Conservation (phyloP, 139 green algal genomes). For the Astrephomene gubernaculifera region DNA sequence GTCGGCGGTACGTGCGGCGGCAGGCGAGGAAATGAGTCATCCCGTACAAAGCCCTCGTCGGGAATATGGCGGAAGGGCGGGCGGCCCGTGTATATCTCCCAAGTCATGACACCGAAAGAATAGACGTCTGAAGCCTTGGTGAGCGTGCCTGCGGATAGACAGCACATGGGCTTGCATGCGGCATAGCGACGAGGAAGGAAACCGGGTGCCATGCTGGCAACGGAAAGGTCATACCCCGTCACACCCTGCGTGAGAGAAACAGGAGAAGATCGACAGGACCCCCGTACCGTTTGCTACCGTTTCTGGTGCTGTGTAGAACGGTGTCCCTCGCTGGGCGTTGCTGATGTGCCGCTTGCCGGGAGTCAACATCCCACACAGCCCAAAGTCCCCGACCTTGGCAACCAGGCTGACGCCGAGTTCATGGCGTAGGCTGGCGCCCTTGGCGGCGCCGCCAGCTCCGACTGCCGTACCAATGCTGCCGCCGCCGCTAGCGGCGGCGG, state of each 20-base stretch:
- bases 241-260: too few relatives aligned
- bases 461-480: background rate
- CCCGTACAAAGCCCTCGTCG: constrained; percentile 18
- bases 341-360: constrained; percentile 48
- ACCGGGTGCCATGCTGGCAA: too few relatives aligned
- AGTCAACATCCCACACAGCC: constrained; percentile 52
- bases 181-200: too few relatives aligned
- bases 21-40: constrained; percentile 19
- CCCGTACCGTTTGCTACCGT: constrained; percentile 27
- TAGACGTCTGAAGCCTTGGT: constrained; percentile 44
- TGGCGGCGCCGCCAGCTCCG: background rate
- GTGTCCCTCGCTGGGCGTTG: constrained; percentile 49
- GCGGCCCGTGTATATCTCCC: constrained; percentile 40
- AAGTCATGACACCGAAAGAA: constrained; percentile 24
- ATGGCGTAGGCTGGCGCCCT: background rate
- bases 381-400: constrained; percentile 55
- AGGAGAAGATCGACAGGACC: too few relatives aligned
- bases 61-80: constrained; percentile 25
- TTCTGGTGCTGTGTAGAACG: constrained; percentile 48
- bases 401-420: constrained; percentile 20
- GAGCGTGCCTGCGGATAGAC: background rate
- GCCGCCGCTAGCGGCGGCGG: background rate
- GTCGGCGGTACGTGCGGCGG: constrained; percentile 20
- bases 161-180: too few relatives aligned
- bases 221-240: too few relatives aligned